phyloP scores from a whole-genome alignment of 225 moss, liverwort and hornwort genomes.

The Straminergon stramineum region DNA sequence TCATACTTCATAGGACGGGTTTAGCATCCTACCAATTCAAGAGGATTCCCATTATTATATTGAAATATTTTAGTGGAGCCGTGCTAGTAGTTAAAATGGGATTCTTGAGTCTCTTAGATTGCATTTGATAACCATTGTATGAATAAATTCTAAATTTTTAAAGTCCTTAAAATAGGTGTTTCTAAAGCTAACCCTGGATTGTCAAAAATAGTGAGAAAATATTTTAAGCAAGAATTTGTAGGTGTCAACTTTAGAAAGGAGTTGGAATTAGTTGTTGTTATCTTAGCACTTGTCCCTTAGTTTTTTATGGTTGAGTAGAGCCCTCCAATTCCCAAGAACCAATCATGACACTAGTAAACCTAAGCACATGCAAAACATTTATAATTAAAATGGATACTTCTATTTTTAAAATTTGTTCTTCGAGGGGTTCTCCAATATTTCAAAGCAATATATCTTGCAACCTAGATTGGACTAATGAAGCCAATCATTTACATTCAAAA shows the following conservation, averaged over 20 bases:
- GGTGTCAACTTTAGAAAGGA: not conserved
- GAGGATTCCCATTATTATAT: not conserved
- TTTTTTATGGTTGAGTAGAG: not conserved
- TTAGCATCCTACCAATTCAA: not conserved
- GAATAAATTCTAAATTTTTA: not conserved
- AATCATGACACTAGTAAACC: too few relatives aligned
- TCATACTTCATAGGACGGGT: too few relatives aligned
- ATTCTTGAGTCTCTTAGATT: not conserved
- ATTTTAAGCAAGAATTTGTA: too few relatives aligned
- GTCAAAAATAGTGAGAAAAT: not conserved
- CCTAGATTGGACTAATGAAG: not conserved
- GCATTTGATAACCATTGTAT: not conserved
- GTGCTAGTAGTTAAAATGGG: accelerated
- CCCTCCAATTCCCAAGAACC: not conserved
- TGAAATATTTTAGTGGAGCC: not conserved
- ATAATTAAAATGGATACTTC: too few relatives aligned
- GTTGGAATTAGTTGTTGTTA: not conserved
- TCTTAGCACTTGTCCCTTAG: too few relatives aligned
- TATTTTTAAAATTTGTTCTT: not conserved
- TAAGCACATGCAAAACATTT: not conserved
- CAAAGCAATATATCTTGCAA: not conserved
- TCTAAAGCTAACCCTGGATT: not conserved
- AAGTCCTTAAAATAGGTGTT: not conserved
- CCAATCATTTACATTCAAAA: not conserved
- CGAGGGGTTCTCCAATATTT: not conserved